phyloP scores from a whole-genome alignment of 805 yeast species.

The Schwanniomyces polymorphus region DNA sequence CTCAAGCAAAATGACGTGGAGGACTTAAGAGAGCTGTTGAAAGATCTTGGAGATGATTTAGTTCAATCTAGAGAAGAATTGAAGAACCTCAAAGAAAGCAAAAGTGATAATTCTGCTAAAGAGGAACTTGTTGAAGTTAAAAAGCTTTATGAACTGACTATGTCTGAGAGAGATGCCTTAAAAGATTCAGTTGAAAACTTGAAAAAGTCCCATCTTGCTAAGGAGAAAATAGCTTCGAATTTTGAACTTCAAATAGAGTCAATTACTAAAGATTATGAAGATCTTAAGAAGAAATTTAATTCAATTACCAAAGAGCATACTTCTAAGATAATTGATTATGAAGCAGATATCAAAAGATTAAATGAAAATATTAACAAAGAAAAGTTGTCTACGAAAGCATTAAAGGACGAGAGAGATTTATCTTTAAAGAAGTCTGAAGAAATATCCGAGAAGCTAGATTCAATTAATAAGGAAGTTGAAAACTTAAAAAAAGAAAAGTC shows the following conservation, averaged over 20 bases:
- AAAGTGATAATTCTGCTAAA: background rate
- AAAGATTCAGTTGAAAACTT: background rate
- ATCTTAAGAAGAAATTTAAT: conserved; percentile 13
- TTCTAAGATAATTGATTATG: conserved; percentile 4
- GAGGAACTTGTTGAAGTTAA: background rate
- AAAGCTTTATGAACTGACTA: background rate
- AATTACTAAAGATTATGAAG: conserved; percentile 14
- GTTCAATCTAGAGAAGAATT: conserved; percentile 63
- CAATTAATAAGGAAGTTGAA: conserved; percentile 21
- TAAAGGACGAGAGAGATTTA: conserved; percentile 18
- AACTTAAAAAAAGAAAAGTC: conserved; percentile 34
- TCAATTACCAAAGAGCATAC: conserved; percentile 13
- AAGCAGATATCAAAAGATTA: conserved; percentile 4
- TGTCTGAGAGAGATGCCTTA: background rate
- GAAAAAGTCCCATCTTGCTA: background rate
- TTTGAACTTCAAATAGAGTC: conserved; percentile 5
- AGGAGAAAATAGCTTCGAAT: conserved; percentile 4
- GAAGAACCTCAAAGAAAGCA: background rate
- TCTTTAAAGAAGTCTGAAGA: conserved; percentile 21
- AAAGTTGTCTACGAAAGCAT: conserved; percentile 8
- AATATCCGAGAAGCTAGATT: conserved; percentile 7
- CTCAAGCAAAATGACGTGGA: conserved; percentile 63
- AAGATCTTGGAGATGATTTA: conserved; percentile 74
- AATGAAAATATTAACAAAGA: conserved; percentile 5
- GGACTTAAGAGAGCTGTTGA: conserved; percentile 70